Evolutionary conservation across 2,329 filamentous ascomycete species (phyloP).

Genomic region (Colletotrichum phormii): DNA sequence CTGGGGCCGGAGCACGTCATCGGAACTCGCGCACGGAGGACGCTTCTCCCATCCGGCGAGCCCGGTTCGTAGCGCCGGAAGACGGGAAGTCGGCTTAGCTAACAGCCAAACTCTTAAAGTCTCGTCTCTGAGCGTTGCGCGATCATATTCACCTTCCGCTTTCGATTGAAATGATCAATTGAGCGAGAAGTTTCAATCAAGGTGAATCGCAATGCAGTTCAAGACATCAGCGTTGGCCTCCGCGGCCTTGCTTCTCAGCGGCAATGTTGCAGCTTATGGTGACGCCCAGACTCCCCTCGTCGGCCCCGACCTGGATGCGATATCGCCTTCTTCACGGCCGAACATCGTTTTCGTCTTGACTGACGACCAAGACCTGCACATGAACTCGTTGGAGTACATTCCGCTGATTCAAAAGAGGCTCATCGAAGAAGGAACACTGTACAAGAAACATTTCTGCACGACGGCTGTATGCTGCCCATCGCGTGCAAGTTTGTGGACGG

Average conservation of each 20-base stretch:
- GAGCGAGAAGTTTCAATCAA: not conserved
- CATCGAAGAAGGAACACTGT: slow-evolving; percentile 67
- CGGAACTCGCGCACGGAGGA: slow-evolving; percentile 7
- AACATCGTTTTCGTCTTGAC: slow-evolving; percentile 76
- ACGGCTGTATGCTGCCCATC: slow-evolving; percentile 75
- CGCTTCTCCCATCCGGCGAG: slow-evolving; percentile 10
- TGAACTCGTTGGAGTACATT: slow-evolving; percentile 70
- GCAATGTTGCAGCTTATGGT: not conserved
- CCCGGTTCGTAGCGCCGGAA: not conserved
- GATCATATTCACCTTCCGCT: not conserved
- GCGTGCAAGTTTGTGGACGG: slow-evolving; percentile 70
- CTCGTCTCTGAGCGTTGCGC: not conserved
- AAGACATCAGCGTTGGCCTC: not conserved
- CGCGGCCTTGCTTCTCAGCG: not conserved
- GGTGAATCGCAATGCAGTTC: not conserved
- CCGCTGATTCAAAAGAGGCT: slow-evolving; percentile 66
- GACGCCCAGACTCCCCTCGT: slow-evolving; percentile 25
- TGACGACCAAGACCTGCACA: slow-evolving; percentile 73
- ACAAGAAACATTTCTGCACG: slow-evolving; percentile 72
- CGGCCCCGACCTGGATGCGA: not conserved
- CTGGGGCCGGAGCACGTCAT: slow-evolving; percentile 26
- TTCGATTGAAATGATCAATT: not conserved
- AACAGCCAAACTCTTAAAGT: not conserved
- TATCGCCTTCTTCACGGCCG: slow-evolving; percentile 43
- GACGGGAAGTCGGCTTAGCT: not conserved